phyloP scores from a whole-genome alignment of 2,329 filamentous ascomycete species.

The Exophiala sp. region DNA sequence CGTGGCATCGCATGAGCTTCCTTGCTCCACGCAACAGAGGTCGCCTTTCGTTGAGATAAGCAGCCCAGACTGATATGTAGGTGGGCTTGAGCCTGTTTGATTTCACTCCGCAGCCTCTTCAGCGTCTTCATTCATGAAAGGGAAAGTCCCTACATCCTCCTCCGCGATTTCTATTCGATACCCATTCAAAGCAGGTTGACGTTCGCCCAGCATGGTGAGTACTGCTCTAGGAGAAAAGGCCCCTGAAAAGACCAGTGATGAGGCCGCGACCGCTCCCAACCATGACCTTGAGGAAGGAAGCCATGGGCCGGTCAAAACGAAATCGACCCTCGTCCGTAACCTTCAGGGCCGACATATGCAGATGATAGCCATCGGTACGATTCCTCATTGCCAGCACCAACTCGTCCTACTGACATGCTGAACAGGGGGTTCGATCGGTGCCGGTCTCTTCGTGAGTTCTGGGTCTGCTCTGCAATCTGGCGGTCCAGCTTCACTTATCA shows the following conservation, averaged over 20 bases:
- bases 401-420: slow-evolving; percentile 3
- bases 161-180: too few species aligned
- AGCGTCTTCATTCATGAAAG: not conserved
- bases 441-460: slow-evolving; percentile 28
- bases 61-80: not conserved
- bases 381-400: not conserved
- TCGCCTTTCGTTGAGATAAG: not conserved
- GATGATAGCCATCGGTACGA: slow-evolving; percentile 29
- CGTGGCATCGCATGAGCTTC: too few species aligned
- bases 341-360: slow-evolving; percentile 45
- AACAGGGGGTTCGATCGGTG: slow-evolving; percentile 37
- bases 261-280: not conserved
- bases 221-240: slow-evolving; percentile 8
- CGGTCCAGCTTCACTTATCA: slow-evolving; percentile 36
- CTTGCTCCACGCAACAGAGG: too few species aligned
- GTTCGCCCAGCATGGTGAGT: slow-evolving; percentile 12
- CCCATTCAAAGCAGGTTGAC: too few species aligned
- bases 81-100: not conserved
- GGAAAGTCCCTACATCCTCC: not conserved
- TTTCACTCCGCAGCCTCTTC: not conserved
- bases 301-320: not conserved
- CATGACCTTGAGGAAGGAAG: slow-evolving; percentile 16
- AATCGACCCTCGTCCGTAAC: slow-evolving; percentile 9
- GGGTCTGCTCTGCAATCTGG: slow-evolving; percentile 33
- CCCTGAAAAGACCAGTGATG: not conserved